phyloP scores from a whole-genome alignment of 106 monocot species.

The Acorus calamus region DNA sequence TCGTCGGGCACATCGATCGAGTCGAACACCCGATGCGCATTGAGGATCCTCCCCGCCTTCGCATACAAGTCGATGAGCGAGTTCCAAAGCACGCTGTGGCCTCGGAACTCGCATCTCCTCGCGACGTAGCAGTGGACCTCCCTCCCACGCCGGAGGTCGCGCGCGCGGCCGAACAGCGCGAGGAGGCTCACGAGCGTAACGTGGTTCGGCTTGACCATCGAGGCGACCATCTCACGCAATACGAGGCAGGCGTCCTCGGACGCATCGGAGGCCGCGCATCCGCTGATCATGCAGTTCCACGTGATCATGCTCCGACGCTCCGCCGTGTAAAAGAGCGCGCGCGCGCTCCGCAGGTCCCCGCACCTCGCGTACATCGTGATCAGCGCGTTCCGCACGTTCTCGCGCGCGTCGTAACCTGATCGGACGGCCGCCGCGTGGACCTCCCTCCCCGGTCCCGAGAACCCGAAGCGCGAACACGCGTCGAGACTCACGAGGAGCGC shows the following conservation, averaged over 20 bases:
- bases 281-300: conserved; percentile 79
- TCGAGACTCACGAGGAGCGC: conserved; percentile 52
- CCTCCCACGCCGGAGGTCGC: conserved; percentile 42
- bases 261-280: conserved; percentile 37
- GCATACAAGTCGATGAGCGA: conserved; percentile 77
- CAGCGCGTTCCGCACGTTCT: conserved; percentile 57
- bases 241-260: conserved; percentile 38
- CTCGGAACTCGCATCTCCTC: conserved; percentile 19
- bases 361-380: conserved; percentile 81
- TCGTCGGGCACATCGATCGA: conserved; percentile 39
- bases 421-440: conserved; percentile 51
- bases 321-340: conserved; percentile 29
- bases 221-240: conserved; percentile 38
- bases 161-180: conserved; percentile 43
- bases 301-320: conserved; percentile 29
- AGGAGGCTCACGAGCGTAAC: conserved; percentile 52
- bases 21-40: conserved; percentile 52
- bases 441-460: conserved; percentile 34
- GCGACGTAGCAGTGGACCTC: conserved; percentile 52
- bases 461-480: conserved; percentile 41
- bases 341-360: conserved; percentile 14
- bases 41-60: conserved; percentile 43
- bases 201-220: conserved; percentile 40
- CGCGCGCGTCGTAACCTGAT: conserved; percentile 12
- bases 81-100: conserved; percentile 39